A percentile compares a stretch with the other conserved stretches of the same genome.
Evolutionary conservation across 1,284 basidiomycete species (phyloP).

Genomic region (Rhodotorula glutinis): DNA sequence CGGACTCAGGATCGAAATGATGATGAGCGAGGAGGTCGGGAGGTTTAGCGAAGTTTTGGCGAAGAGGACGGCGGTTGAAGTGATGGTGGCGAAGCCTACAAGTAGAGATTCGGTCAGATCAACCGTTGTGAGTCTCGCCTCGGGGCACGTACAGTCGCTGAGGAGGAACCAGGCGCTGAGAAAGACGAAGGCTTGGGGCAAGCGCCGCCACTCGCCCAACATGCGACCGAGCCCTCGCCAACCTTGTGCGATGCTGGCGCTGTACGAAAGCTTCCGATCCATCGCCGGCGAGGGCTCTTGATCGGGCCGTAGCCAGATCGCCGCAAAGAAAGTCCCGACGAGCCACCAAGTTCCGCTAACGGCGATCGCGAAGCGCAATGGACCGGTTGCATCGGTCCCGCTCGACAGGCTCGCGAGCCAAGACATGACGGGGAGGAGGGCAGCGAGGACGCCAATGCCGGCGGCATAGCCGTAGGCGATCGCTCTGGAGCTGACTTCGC

Average conservation of each 20-base stretch:
- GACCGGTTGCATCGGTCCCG: conserved; percentile 12
- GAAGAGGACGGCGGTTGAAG: conserved; percentile 75
- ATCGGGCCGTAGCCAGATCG: conserved; percentile 3
- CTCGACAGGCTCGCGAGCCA: conserved; percentile 22
- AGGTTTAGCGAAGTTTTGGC: conserved; percentile 75
- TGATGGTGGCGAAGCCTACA: conserved; percentile 74
- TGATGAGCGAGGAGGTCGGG: conserved; percentile 64
- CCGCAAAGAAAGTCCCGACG: conserved; percentile 18
- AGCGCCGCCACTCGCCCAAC: conserved; percentile 30
- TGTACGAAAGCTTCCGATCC: neutral
- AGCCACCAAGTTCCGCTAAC: conserved; percentile 35
- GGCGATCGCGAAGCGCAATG: conserved; percentile 31
- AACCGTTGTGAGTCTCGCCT: neutral
- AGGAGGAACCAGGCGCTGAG: conserved; percentile 87
- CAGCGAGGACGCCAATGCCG: conserved; percentile 66
- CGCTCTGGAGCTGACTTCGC: conserved; percentile 73
- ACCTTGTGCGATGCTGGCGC: conserved; percentile 4
- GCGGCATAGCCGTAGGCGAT: conserved; percentile 74
- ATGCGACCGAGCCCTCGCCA: conserved; percentile 32
- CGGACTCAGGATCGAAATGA: conserved; percentile 64
- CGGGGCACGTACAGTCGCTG: conserved; percentile 63
- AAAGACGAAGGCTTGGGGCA: conserved; percentile 67
- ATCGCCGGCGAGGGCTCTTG: neutral
- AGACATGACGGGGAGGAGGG: conserved; percentile 70
- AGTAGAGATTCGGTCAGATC: neutral